Base-by-base conservation (phyloP, 768 basidiomycete genomes). In the Boletus speciosus region DNA sequence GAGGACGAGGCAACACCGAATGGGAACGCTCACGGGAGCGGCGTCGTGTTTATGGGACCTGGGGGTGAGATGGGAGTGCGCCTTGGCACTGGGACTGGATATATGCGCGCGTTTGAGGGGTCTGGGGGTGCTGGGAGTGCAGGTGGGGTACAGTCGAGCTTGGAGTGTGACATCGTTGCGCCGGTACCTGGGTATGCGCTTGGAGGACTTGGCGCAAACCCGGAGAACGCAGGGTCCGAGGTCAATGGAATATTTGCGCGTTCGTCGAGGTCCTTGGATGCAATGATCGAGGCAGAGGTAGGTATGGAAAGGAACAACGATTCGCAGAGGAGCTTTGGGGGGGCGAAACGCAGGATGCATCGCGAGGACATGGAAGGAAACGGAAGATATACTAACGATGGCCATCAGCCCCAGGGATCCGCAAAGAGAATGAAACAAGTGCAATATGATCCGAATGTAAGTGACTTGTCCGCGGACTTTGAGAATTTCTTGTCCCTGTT, bases 61-160 rank as follows among this genome's bases (percentile, higher is more conserved):
- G 57, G 51, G 14, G 55, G 47, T 0, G 58, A 56, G 21, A 29
- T 29, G n/a, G 55, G 47, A 12, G 23, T 41, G 21, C 45, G 37
- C 21, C 6, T 25, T 4, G 38, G 41, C 32, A n/a, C 37, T 39
- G 57, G 54, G 6, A 21, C 45, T 6, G 51, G 59, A 8, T 67
- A 67, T 68, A 67, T 68, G 67, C 66, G 59, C 49, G 29, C 16
- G 19, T 47, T 56, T 23, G 61, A 55, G 29, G 49, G 42, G 32
- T 31, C 56, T 29, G 58, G 45, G 15, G 29, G 40, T 23, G 32
- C 47, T 8, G 49, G 45, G 7, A 47, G 32, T 31, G 39, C 48
- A 34, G 34, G 36, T 21, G 47, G 40, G 15, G 29, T 38, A 16
- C 55, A 43, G 23, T 37, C 44, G 10, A 37, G 27, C 31, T 34